Conservation (phyloP, 805 yeast genomes). For the Myxozyma neotropica region DNA sequence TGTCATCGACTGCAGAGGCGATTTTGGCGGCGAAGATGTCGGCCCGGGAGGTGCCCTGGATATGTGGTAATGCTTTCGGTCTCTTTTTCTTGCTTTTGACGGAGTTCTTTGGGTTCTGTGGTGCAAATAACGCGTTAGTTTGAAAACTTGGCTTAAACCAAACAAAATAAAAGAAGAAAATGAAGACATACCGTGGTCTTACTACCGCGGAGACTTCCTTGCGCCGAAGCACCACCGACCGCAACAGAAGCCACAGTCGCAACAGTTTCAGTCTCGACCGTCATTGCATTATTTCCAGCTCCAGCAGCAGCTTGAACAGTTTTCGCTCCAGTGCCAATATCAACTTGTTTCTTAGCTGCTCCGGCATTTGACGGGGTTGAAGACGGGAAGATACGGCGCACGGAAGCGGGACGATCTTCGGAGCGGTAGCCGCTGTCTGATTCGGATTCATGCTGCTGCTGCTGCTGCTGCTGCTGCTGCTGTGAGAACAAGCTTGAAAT, state of each 20-base stretch:
- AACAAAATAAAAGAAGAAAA: not conserved
- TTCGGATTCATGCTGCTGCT: slow-evolving; percentile 23
- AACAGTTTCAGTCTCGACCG: slow-evolving; percentile 66
- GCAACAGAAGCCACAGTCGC: slow-evolving; percentile 50
- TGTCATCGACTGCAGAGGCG: slow-evolving; percentile 92
- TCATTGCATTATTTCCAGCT: slow-evolving; percentile 42
- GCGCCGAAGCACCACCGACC: slow-evolving; percentile 35
- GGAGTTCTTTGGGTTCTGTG: slow-evolving; percentile 10
- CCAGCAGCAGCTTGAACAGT: not conserved
- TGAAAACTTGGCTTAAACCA: not conserved
- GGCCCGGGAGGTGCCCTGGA: slow-evolving; percentile 59
- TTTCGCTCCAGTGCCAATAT: not conserved
- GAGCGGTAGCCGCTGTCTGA: slow-evolving; percentile 30
- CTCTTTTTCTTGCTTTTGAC: slow-evolving; percentile 25
- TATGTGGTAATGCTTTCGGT: slow-evolving; percentile 10
- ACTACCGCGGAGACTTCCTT: slow-evolving; percentile 25
- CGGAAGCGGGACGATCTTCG: slow-evolving; percentile 27
- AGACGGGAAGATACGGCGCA: slow-evolving; percentile 8
- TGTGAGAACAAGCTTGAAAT: not conserved
- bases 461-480: no score
- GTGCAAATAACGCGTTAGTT: no score
- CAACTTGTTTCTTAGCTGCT: slow-evolving; percentile 19
- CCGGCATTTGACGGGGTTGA: slow-evolving; percentile 4
- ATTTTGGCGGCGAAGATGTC: slow-evolving; percentile 93
- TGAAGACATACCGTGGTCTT: slow-evolving; percentile 21